Evolutionary conservation across 345 rosid genomes (phyloP).

Genomic region (Cardamine chenopodiifolia): DNA sequence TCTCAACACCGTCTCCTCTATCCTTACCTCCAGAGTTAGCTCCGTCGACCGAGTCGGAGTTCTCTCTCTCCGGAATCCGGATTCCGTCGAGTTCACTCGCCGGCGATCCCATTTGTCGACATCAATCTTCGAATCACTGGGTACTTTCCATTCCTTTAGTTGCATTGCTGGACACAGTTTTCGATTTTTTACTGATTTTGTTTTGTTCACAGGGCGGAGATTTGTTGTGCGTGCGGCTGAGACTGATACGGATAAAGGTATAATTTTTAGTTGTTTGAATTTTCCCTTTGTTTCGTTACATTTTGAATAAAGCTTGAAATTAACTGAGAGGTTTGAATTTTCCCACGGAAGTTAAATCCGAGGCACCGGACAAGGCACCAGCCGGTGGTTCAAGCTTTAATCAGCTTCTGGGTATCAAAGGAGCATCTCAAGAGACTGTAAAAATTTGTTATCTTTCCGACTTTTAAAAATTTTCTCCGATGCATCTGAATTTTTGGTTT

Average conservation of each 20-base stretch:
- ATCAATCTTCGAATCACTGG: not conserved
- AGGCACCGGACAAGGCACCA: slow-evolving; percentile 75
- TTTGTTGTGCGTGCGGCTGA: slow-evolving; percentile 77
- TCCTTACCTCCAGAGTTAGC: slow-evolving; percentile 43
- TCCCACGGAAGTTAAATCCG: slow-evolving; percentile 55
- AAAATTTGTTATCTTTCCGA: slow-evolving; percentile 23
- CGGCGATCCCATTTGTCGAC: slow-evolving; percentile 23
- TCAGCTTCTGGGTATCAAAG: slow-evolving; percentile 97
- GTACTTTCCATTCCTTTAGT: not conserved
- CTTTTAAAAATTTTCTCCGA: not conserved
- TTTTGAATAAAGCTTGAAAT: not conserved
- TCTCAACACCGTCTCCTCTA: slow-evolving; percentile 54
- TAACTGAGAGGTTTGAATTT: not conserved
- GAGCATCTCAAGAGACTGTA: slow-evolving; percentile 90
- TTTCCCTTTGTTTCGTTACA: not conserved
- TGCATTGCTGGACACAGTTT: not conserved
- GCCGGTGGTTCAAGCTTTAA: slow-evolving; percentile 81
- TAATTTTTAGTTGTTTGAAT: not conserved
- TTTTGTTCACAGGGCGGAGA: slow-evolving; percentile 58
- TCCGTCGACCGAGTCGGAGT: slow-evolving; percentile 37
- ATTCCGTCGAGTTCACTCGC: slow-evolving; percentile 53
- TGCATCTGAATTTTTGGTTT: slow-evolving; percentile 5
- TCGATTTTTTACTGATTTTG: slow-evolving; percentile 10
- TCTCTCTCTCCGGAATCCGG: slow-evolving; percentile 44
- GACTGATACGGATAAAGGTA: slow-evolving; percentile 81